Base-by-base conservation (phyloP, 306 rosid species). In the Erythrophleum fordii region DNA sequence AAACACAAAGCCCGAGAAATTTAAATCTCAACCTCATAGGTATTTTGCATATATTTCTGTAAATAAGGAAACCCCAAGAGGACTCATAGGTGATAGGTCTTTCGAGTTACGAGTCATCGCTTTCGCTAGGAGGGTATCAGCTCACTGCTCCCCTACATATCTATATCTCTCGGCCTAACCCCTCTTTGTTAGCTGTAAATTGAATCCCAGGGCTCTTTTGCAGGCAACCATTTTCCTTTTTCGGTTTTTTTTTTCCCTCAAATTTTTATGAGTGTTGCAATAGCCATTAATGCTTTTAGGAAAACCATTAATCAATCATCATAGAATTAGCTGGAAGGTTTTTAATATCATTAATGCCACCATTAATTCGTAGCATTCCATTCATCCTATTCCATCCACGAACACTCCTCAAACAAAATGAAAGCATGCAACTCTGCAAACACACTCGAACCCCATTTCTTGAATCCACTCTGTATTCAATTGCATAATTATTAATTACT, bases 1-100 rank as follows among this genome's bases (percentile, higher is more conserved):
- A 78, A 29, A 49, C 90, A 77, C 88, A 71, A 75, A 66, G 16
- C 83, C 89, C 95, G 69, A 89, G 59, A 55, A 83, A 80, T 59
- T 72, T 29, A 81, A 83, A 77, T 77, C 42, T 66, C 76, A 80
- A 55, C 49, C 16, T 66, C 68, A 12, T n/a, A 11, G 6, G 9
- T 26, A 0, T 26, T 59, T 25, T 25, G 37, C n/a, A 11, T 59
- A 12, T 59, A 59, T 82, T 88, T 88, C 80, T 84, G 79, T 58
- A 49, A 62, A 64, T 67, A 73, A 61, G 79, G 78, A 58, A 85
- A 42, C 80, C 86, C 88, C 75, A 84, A 20, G 35, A 55, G 51
- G 69, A 48, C 42, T 66, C 6, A 58, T 82, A 79, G 86, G 87
- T 53, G 46, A 8, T 84, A 25, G 65, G 65, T 58, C 18, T 12